A percentile compares a stretch with the other conserved stretches of the same genome.
Conservation (phyloP, 768 basidiomycete genomes). For the Suillus discolor region DNA sequence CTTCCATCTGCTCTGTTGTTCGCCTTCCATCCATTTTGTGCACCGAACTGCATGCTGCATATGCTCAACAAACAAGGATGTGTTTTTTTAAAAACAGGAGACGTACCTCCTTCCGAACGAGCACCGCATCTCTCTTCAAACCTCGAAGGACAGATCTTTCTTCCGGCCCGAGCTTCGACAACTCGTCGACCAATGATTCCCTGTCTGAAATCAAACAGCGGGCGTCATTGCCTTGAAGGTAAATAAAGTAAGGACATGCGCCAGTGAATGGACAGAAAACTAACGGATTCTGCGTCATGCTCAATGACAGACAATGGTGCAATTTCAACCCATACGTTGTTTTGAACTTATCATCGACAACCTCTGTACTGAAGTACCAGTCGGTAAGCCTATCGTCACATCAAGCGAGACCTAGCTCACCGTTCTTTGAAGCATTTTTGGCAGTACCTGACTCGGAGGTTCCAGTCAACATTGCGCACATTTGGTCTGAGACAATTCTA, state of each 20-base stretch:
- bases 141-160: background rate
- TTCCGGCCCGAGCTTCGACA: background rate
- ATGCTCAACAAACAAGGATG: background rate
- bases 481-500: slow-evolving; percentile 10
- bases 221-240: background rate
- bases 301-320: background rate
- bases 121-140: background rate
- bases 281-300: background rate
- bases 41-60: background rate
- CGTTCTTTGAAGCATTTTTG: slow-evolving; percentile 7
- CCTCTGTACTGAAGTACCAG: background rate
- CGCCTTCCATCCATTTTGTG: background rate
- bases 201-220: background rate
- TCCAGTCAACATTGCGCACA: slow-evolving; percentile 10
- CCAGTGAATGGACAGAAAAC: background rate
- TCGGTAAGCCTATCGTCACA: background rate
- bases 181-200: background rate
- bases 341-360: background rate
- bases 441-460: slow-evolving; percentile 9
- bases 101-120: background rate
- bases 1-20: slow-evolving; percentile 30
- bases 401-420: background rate
- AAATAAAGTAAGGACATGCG: background rate
- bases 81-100: background rate
- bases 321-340: background rate